A percentile compares a stretch with the other conserved stretches of the same genome.
phyloP scores from a whole-genome alignment of 73 alveolate genomes.

The Paramecium primaurelia region DNA sequence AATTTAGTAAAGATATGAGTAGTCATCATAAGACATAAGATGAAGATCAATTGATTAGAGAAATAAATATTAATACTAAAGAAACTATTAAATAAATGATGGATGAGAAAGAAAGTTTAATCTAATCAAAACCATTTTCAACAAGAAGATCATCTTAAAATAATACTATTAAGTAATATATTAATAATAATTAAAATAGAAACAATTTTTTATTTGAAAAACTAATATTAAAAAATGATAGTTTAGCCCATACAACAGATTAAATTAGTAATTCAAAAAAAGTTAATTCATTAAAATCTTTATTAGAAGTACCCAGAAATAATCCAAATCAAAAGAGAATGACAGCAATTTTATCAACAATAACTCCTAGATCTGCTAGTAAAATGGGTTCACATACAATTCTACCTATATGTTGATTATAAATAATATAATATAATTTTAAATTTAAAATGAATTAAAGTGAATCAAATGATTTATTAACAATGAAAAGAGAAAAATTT shows the following conservation, averaged over 20 bases:
- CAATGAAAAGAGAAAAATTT: neutral
- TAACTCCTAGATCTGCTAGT: neutral
- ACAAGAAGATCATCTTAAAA: neutral
- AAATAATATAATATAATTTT: neutral
- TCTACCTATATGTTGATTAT: neutral
- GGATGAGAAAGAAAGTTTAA: neutral
- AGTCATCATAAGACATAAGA: neutral
- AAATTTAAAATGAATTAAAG: neutral
- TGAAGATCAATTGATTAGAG: neutral
- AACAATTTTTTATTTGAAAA: neutral
- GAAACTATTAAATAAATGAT: neutral
- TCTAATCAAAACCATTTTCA: neutral
- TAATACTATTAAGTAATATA: neutral
- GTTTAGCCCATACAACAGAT: neutral
- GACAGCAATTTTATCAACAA: neutral
- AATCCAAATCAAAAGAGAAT: neutral
- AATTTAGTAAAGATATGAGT: neutral
- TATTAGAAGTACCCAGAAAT: neutral
- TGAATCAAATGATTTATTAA: neutral
- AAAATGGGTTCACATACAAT: neutral
- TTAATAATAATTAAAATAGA: neutral
- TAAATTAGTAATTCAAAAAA: neutral
- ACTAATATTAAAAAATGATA: neutral
- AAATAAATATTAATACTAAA: neutral
- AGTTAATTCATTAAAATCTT: neutral